Conservation (phyloP, 73 alveolate genomes). For the Urostyla sp. region DNA sequence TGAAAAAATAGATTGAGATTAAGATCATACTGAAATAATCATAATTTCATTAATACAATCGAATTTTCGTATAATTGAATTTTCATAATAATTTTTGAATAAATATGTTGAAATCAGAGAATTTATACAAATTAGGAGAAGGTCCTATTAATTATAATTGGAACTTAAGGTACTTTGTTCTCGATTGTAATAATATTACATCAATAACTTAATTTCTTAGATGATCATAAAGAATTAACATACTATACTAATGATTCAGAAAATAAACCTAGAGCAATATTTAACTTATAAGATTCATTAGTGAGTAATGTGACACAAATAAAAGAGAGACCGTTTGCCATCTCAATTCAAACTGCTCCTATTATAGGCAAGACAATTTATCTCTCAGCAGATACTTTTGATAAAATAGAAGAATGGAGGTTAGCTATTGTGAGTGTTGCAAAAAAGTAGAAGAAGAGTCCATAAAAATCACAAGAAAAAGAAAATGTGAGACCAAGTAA, state of each 20-base stretch:
- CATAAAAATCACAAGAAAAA: not conserved
- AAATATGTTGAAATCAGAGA: constrained; percentile 62
- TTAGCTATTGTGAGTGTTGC: constrained; percentile 19
- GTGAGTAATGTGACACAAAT: constrained; percentile 44
- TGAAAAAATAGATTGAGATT: constrained; percentile 19
- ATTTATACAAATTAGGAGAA: constrained; percentile 65
- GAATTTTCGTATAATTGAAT: not conserved
- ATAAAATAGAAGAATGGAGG: constrained; percentile 39
- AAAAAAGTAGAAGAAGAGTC: not conserved
- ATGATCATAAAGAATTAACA: constrained; percentile 32
- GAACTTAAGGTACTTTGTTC: constrained; percentile 65
- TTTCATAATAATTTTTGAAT: not conserved
- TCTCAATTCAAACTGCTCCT: constrained; percentile 54
- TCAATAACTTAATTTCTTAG: not conserved
- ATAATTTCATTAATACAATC: too few species aligned
- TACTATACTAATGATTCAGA: constrained; percentile 43
- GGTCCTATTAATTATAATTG: constrained; percentile 71
- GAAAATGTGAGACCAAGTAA: not conserved
- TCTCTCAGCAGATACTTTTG: constrained; percentile 1
- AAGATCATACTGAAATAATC: not conserved
- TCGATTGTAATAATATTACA: constrained; percentile 45
- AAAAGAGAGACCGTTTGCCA: constrained; percentile 43
- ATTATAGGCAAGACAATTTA: constrained; percentile 25
- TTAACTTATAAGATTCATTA: constrained; percentile 38
- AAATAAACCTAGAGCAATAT: constrained; percentile 35